phyloP scores from a whole-genome alignment of 345 rosid species.

The Citrus unshiu region DNA sequence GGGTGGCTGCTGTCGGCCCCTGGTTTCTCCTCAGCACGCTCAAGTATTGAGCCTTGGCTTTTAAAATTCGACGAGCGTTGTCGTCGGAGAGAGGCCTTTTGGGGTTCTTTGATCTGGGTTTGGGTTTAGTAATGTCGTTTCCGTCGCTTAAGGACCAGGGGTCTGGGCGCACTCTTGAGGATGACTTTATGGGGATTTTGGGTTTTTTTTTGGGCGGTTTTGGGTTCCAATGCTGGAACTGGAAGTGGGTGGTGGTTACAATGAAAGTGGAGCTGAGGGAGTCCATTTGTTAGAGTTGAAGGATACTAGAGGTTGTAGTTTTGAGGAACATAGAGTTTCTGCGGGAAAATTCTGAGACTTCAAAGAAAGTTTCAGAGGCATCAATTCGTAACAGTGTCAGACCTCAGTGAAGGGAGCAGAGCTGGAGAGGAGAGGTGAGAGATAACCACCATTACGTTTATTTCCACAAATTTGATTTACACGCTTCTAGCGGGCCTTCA shows the following conservation, averaged over 20 bases:
- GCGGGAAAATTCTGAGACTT: not conserved
- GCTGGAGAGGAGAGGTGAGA: no score
- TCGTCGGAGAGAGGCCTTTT: constrained; percentile 74
- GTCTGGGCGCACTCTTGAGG: constrained; percentile 51
- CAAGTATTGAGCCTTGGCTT: constrained; percentile 63
- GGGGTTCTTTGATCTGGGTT: constrained; percentile 58
- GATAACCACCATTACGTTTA: no score
- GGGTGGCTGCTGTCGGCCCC: constrained; percentile 68
- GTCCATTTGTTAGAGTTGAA: constrained; percentile 19
- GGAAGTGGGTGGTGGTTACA: constrained; percentile 25
- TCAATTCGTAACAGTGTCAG: no score
- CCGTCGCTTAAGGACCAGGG: constrained; percentile 89
- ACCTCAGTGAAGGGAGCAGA: no score
- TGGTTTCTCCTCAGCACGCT: constrained; percentile 71
- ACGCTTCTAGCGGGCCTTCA: no score
- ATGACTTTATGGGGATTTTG: constrained; percentile 26
- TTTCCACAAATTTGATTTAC: no score
- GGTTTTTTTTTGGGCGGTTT: constrained; percentile 10
- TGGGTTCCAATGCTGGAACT: constrained; percentile 19
- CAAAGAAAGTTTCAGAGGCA: not conserved
- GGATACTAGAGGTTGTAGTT: not conserved
- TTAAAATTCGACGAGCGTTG: constrained; percentile 81
- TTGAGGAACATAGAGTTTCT: not conserved
- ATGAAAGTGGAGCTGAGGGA: constrained; percentile 40
- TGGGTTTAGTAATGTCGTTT: constrained; percentile 47